phyloP scores from a whole-genome alignment of 2,329 filamentous ascomycete species.

The Colletotrichum karsti region DNA sequence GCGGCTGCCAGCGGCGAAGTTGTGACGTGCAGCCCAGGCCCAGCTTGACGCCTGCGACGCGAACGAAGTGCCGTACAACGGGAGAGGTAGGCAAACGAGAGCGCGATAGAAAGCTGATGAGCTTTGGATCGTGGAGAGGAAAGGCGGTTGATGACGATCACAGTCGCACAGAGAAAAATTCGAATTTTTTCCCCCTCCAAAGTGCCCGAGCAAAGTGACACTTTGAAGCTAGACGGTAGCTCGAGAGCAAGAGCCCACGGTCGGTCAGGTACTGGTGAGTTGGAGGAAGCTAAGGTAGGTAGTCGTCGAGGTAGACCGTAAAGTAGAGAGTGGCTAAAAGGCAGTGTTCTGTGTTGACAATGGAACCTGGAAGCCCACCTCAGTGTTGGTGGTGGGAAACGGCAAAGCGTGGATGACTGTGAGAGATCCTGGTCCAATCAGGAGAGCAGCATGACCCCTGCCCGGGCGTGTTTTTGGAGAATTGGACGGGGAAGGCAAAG shows the following conservation, averaged over 20 bases:
- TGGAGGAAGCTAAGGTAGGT: not conserved
- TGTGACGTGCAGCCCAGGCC: not conserved
- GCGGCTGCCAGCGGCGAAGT: not conserved
- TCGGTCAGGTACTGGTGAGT: too few relatives aligned
- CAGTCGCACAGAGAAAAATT: not conserved
- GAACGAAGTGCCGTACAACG: not conserved
- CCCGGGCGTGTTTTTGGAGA: not conserved
- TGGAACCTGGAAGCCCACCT: too few relatives aligned
- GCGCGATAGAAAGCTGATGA: not conserved
- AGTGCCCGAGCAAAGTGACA: not conserved
- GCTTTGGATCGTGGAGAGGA: not conserved
- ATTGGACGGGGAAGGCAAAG: slow-evolving; percentile 6
- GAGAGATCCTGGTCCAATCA: slow-evolving; percentile 17
- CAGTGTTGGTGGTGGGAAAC: slow-evolving; percentile 17
- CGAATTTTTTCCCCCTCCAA: too few relatives aligned
- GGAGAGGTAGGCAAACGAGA: not conserved
- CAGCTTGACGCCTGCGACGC: not conserved
- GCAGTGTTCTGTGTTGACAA: too few relatives aligned
- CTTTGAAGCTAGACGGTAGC: not conserved
- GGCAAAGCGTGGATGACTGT: slow-evolving; percentile 18
- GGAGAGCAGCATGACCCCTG: slow-evolving; percentile 17
- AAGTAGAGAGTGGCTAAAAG: too few relatives aligned
- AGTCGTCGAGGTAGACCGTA: not conserved
- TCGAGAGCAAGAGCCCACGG: not conserved
- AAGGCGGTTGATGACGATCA: not conserved